Percentiles rank a stretch among this genome's conserved stretches.
Evolutionary conservation across 1,139 yeast genomes (phyloP).

Genomic region (Chernovozyma sophiae-reginae): DNA sequence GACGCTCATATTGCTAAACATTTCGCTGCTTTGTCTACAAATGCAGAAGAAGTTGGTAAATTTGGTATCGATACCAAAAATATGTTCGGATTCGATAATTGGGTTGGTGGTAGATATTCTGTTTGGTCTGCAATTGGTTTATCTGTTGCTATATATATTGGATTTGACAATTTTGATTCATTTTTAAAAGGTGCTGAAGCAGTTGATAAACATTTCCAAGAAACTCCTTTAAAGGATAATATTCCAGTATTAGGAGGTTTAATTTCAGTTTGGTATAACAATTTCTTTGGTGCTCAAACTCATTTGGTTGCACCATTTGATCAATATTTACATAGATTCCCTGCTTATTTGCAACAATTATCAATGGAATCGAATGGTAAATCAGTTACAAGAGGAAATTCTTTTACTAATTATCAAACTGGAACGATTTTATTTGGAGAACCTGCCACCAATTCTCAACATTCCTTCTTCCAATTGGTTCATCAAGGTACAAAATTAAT

Average conservation of each 20-base stretch:
- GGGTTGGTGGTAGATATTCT: conserved; percentile 99
- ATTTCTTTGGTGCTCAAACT: conserved; percentile 96
- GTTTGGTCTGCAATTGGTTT: conserved; percentile 99
- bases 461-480: conserved; percentile 97
- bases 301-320: conserved; percentile 98
- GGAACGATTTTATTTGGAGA: conserved; percentile 96
- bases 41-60: conserved; percentile 83
- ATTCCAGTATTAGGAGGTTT: conserved; percentile 93
- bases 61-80: conserved; percentile 96
- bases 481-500: conserved; percentile 98
- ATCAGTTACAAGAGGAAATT: conserved; percentile 88
- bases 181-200: conserved; percentile 98
- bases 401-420: conserved; percentile 89
- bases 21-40: conserved; percentile 94
- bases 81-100: conserved; percentile 96
- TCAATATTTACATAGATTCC: conserved; percentile 98
- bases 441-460: conserved; percentile 98
- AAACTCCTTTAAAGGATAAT: conserved; percentile 83
- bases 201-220: conserved; percentile 82
- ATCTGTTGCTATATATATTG: conserved; percentile 91
- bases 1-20: conserved; percentile 83
- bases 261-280: conserved; percentile 95
- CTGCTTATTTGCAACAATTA: conserved; percentile 97
- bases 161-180: conserved; percentile 85
- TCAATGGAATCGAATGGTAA: conserved; percentile 99